Conservation (phyloP, 129 eudicot genomes). For the Artemisia argyi region DNA sequence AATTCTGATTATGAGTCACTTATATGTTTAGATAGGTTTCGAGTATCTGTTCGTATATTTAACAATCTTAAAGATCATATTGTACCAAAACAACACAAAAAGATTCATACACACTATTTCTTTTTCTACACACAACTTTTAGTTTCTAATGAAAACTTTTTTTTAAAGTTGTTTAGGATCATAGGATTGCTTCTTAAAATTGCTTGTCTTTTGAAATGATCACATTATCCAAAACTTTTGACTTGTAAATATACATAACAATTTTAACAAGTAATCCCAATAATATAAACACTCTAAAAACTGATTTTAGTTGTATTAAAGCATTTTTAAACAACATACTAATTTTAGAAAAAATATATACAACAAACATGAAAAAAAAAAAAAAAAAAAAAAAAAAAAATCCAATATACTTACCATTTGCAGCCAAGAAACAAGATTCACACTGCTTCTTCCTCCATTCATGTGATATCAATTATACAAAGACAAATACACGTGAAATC, state of each 20-base stretch:
- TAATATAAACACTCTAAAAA: background rate
- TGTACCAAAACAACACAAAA: conserved; percentile 2
- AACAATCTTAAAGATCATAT: conserved; percentile 17
- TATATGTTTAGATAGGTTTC: conserved; percentile 12
- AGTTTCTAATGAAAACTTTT: background rate
- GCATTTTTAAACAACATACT: no score
- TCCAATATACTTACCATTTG: conserved; percentile 26
- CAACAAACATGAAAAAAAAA: background rate
- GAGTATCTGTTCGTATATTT: conserved; percentile 5
- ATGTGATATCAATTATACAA: conserved; percentile 18
- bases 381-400: background rate
- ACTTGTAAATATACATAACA: background rate
- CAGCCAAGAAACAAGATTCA: conserved; percentile 21
- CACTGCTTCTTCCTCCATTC: conserved; percentile 14
- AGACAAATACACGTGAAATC: conserved; percentile 7
- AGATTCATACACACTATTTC: background rate
- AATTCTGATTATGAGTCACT: background rate
- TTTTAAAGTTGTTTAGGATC: no score
- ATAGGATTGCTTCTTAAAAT: background rate
- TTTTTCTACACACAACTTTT: background rate
- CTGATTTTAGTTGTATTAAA: no score
- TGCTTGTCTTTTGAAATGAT: background rate
- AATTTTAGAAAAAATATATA: background rate
- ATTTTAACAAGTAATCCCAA: background rate
- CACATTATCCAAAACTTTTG: no score